phyloP scores from a whole-genome alignment of 371 early-diverging fungal species.

The Parasitella parasitica region DNA sequence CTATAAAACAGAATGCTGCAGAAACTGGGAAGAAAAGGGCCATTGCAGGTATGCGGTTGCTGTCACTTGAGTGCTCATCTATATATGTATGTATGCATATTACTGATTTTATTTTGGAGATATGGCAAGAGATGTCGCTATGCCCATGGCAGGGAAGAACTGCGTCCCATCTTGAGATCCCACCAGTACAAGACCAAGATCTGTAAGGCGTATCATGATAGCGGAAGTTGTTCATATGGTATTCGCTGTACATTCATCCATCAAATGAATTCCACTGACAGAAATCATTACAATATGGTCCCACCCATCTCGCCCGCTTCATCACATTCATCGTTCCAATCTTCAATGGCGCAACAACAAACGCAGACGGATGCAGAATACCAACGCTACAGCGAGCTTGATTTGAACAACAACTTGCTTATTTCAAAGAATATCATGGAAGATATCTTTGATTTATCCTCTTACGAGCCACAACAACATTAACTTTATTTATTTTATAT shows the following conservation, averaged over 20 bases:
- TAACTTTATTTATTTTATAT: not conserved
- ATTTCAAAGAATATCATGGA: not conserved
- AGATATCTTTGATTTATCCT: not conserved
- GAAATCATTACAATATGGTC: not conserved
- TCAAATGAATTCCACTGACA: conserved; percentile 3
- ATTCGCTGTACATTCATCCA: conserved; percentile 94
- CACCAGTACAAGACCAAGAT: conserved; percentile 89
- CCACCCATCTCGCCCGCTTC: not conserved
- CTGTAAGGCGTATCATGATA: conserved; percentile 81
- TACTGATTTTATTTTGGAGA: conserved; percentile 16
- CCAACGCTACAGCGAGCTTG: conserved; percentile 21
- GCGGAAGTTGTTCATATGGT: conserved; percentile 89
- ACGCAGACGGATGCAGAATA: not conserved
- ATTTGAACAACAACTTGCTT: not conserved
- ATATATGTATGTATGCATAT: not conserved
- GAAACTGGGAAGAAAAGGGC: conserved; percentile 78
- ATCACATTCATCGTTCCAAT: not conserved
- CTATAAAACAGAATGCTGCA: conserved; percentile 94
- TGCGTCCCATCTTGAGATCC: conserved; percentile 80
- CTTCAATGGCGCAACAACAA: not conserved
- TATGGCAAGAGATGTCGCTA: conserved; percentile 94
- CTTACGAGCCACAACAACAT: not conserved
- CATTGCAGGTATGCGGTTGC: conserved; percentile 61
- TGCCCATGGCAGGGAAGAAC: conserved; percentile 81
- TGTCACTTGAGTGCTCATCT: not conserved